phyloP scores from a whole-genome alignment of 2,329 filamentous ascomycete species.

The Graphiopsis chlorocephala region DNA sequence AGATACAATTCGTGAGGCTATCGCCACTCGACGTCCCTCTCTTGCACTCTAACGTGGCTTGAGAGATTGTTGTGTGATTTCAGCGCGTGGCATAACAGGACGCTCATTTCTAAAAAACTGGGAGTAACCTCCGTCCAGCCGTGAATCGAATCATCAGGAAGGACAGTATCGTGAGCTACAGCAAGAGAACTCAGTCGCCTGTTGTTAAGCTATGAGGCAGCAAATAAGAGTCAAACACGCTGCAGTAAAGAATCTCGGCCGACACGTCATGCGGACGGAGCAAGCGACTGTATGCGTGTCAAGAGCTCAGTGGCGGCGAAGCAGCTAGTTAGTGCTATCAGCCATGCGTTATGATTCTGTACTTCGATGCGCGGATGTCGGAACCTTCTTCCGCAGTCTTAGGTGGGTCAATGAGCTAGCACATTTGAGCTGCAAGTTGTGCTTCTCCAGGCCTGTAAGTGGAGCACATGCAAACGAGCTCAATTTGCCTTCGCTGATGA shows the following conservation, averaged over 20 bases:
- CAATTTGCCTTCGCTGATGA: neutral
- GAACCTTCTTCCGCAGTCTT: neutral
- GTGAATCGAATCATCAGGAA: neutral
- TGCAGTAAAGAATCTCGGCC: neutral
- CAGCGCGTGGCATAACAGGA: too few species aligned
- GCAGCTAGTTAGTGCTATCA: constrained; percentile 1
- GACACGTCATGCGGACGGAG: neutral
- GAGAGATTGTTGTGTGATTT: too few species aligned
- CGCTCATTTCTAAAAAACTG: too few species aligned
- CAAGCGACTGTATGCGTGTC: neutral
- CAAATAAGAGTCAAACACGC: neutral
- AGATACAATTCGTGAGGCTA: too few species aligned
- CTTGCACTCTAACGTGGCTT: too few species aligned
- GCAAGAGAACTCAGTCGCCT: neutral
- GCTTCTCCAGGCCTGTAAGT: neutral
- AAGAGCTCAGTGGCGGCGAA: neutral
- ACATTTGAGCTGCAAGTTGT: constrained; percentile 1
- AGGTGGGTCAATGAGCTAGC: neutral
- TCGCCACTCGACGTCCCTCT: too few species aligned
- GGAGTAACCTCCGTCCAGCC: too few species aligned
- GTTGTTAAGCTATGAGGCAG: neutral
- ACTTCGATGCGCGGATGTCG: constrained; percentile 3
- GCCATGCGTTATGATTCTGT: constrained; percentile 1
- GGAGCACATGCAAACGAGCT: constrained; percentile 7
- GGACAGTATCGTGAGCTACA: neutral